Base-by-base conservation (phyloP, 257 asterid genomes). In the Capsicum baccatum region DNA sequence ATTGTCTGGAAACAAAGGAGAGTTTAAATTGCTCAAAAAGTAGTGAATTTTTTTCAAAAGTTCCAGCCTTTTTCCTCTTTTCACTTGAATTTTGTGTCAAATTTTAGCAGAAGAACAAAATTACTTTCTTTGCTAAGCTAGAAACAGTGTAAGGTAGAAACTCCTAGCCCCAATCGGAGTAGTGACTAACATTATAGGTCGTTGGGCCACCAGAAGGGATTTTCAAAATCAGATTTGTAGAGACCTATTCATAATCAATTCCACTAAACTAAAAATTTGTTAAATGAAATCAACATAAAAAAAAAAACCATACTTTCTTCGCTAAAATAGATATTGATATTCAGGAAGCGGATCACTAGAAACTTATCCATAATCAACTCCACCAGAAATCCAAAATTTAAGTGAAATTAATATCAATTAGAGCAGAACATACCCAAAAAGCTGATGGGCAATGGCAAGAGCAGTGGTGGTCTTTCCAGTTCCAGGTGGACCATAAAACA, bases 381-480 rank as follows among this genome's bases (percentile, higher is more conserved):
- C 33, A 26, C 33, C 33, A 26, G 33, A 26, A 26, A 2, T 26
- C 33, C 33, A 26, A 26, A 26, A 26, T 26, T 26, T 26, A 26
- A 26, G 33, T 54, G 48, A 13, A 13, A 54, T 10, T 9, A 39
- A 50, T 14, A 50, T 10, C 42, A 11, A 47, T 26, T 0, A 44
- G 0, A 2, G 63, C 5, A 59, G 54, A 42, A 7, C 26, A 68
- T 88, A 94, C 99, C 99, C 99, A 26, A 86, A 96, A 70, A 96
- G 97, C 90, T 96, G 99, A 89, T 94, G 98, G 66, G 97, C 94
- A 90, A 96, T 93, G 37, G 99, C 99, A 16, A 96, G 94, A 21
- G 99, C 99, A 48, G 97, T 96, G 2, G 99, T 96, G 5, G 99
- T 96, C 89, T 96, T 96, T 9, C 98, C 99, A 39, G 99, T 96